Evolutionary conservation across 1,284 basidiomycete species (phyloP).

Genomic region (Peniophora sp.): DNA sequence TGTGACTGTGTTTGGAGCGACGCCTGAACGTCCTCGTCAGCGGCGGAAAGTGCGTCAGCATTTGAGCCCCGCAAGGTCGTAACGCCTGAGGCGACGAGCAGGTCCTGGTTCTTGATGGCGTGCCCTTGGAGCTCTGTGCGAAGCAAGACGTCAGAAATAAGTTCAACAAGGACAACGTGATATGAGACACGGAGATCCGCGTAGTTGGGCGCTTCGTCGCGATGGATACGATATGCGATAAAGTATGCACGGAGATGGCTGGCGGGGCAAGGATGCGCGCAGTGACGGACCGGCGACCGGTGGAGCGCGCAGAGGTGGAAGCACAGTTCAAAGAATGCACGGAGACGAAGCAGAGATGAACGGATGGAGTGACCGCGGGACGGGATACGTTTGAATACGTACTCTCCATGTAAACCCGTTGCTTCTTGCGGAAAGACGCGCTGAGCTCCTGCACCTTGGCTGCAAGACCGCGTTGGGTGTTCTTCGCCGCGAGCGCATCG

Average conservation of each 20-base stretch:
- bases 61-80: constrained; percentile 68
- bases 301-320: background rate
- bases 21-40: constrained; percentile 82
- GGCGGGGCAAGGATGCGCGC: constrained; percentile 5
- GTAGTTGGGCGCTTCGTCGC: constrained; percentile 1
- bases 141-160: background rate
- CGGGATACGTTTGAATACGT: constrained; percentile 28
- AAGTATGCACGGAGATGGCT: constrained; percentile 1
- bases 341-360: constrained; percentile 15
- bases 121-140: constrained; percentile 81
- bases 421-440: constrained; percentile 93
- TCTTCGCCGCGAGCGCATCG: constrained; percentile 75
- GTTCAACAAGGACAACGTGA: too few relatives aligned
- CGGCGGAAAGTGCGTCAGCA: constrained; percentile 64
- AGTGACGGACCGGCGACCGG: background rate
- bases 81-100: constrained; percentile 79
- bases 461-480: constrained; percentile 95
- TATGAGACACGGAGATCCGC: constrained; percentile 2
- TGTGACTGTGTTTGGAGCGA: constrained; percentile 22
- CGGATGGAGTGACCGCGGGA: constrained; percentile 10
- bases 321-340: constrained; percentile 4
- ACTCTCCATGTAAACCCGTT: constrained; percentile 97
- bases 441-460: constrained; percentile 92
- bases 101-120: constrained; percentile 89
- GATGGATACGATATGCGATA: too few relatives aligned